These are phyloP conservation scores for Recurvomyces mirabilis DNA, from an alignment of 495 filamentous ascomycete genomes.

Conservation along the genomic window DNA sequence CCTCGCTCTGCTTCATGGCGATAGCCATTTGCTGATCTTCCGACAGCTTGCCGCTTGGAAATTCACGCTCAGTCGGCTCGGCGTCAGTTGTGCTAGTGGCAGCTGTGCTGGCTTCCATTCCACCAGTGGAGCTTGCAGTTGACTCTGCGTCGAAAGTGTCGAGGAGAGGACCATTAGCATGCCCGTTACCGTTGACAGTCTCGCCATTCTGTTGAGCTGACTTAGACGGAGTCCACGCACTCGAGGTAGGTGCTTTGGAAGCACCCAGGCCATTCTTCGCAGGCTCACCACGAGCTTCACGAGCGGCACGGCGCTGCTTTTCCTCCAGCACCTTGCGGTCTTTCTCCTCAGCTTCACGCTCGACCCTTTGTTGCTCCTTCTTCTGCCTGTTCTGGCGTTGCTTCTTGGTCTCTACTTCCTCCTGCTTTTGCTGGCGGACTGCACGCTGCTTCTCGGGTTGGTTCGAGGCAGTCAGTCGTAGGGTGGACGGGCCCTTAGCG, in stretches of 20 bases:
- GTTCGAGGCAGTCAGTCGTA: constrained; percentile 57
- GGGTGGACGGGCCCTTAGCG: constrained; percentile 55
- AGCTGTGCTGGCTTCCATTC: constrained; percentile 23
- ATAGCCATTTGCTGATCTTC: constrained; percentile 68
- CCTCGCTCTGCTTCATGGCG: constrained; percentile 20
- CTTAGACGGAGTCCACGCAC: constrained; percentile 45
- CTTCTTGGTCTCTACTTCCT: constrained; percentile 69
- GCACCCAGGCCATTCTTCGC: constrained; percentile 59
- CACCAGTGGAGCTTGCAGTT: constrained; percentile 27
- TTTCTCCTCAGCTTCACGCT: constrained; percentile 62
- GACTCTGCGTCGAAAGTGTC: constrained; percentile 61
- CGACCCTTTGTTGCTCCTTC: constrained; percentile 58
- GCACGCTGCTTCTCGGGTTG: constrained; percentile 52
- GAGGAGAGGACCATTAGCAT: constrained; percentile 44
- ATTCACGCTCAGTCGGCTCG: constrained; percentile 2
- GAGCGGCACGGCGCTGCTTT: constrained; percentile 67
- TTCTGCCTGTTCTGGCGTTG: constrained; percentile 78
- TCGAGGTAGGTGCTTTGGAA: constrained; percentile 45
- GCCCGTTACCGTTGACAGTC: constrained; percentile 15
- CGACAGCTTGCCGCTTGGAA: constrained; percentile 33
- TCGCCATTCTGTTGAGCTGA: constrained; percentile 28
- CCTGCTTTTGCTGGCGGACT: constrained; percentile 43
- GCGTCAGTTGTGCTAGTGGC: constrained; percentile 39
- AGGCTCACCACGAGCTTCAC: constrained; percentile 64
- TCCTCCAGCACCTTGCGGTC: constrained; percentile 60